A percentile compares a stretch with the other conserved stretches of the same genome.
These are phyloP conservation scores for Elongisporangium undulatum DNA, from an alignment of 352 stramenopile genomes.

Conservation along the genomic window DNA sequence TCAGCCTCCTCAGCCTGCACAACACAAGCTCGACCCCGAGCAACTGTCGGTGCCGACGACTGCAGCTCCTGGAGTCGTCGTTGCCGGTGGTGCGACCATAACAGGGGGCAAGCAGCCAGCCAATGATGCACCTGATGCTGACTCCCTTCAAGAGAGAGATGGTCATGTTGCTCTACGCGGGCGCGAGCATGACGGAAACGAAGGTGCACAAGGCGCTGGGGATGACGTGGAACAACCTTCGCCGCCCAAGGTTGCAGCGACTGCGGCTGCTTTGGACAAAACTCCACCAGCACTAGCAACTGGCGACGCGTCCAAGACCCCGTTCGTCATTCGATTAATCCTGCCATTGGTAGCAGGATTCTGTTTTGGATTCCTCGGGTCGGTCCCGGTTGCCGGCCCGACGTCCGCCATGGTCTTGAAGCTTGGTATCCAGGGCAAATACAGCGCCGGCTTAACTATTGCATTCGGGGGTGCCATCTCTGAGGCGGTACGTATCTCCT, in stretches of 20 bases:
- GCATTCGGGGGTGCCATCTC: constrained; percentile 79
- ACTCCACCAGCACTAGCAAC: not conserved
- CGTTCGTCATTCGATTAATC: constrained; percentile 55
- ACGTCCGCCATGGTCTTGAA: constrained; percentile 88
- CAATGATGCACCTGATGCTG: not conserved
- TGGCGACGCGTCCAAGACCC: constrained; percentile 11
- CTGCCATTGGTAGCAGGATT: constrained; percentile 76
- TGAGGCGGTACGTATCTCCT: constrained; percentile 46
- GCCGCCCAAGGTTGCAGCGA: not conserved
- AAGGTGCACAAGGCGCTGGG: not conserved
- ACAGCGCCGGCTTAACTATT: constrained; percentile 72
- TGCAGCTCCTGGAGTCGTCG: not conserved
- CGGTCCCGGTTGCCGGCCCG: constrained; percentile 74
- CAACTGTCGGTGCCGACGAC: not conserved
- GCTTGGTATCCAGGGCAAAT: constrained; percentile 85
- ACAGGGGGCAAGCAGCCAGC: not conserved
- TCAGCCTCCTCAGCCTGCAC: not conserved
- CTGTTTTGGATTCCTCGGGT: constrained; percentile 83
- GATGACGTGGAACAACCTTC: not conserved
- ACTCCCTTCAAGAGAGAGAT: not conserved
- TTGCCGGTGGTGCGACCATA: not conserved
- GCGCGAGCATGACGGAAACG: not conserved
- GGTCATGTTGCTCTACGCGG: not conserved
- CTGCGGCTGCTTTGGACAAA: not conserved
- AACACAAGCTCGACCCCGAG: not conserved